Base-by-base conservation (phyloP, 1,139 yeast genomes). In the Chernovozyma aurita region DNA sequence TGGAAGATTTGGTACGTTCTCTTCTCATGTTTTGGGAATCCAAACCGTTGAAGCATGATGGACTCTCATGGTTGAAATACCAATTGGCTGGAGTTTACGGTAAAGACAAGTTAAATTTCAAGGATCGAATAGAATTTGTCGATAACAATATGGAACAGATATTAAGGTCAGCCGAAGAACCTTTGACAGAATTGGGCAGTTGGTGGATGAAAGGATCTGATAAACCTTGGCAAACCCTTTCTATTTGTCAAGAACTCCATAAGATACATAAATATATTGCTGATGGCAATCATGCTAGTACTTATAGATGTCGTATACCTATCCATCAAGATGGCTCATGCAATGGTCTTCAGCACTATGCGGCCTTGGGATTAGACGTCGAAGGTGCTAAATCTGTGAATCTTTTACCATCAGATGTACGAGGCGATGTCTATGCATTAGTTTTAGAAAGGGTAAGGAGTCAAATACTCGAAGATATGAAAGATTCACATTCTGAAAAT, bases 291-390 rank as follows among this genome's bases (percentile, higher is more conserved):
- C 34, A 42, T 1, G 37, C 59, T 3, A 49, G 52, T 20, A 43
- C 55, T 1, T 70, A 50, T 39, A 36, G 37, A n/a, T 53, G 63
- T 28, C 50, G 72, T 21, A 51, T 67, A 12, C 70, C 74, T 1
- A 55, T 70, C 4, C 72, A 67, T 38, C 70, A 63, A 42, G 76
- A 70, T 45, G 76, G 76, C 1, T 63, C 74, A 0, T 70, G 76
- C 41, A 70, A 70, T 45, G 76, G 76, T 3, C 53, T 70, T 18
- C 76, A 70, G 44, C 76, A 70, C 45, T 70, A 68, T 48, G 70
- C 76, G 2, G 75, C 73, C 0, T 47, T 70, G 17, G 64, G 70
- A 1, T 55, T 55, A 2, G 74, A 70, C 40, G 31, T 33, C 15
- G 52, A 46, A 17, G 75, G 73, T 4, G 74, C 65, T 0, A 41